Percentiles rank a stretch among this genome's conserved stretches.
Evolutionary conservation across 257 asterid genomes (phyloP).

Genomic region (Solanum bukasovii): DNA sequence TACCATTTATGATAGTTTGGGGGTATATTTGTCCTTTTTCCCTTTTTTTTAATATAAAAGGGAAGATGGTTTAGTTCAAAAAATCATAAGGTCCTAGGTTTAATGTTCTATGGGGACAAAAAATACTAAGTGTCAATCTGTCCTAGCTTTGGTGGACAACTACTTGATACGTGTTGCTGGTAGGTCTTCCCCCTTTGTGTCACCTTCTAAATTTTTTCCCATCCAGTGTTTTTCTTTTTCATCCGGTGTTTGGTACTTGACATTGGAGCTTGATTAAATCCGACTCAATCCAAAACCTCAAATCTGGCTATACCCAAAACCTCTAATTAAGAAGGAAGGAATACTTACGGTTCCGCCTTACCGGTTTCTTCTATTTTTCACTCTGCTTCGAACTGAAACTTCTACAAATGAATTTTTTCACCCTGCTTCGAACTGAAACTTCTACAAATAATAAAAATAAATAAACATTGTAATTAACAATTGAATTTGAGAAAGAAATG

Average conservation of each 20-base stretch:
- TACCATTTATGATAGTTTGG: too few relatives aligned
- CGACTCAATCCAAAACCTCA: background rate
- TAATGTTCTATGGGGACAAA: background rate
- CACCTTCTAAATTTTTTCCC: background rate
- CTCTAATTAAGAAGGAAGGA: too few relatives aligned
- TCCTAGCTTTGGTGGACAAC: background rate
- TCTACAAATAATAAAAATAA: background rate
- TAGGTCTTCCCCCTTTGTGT: background rate
- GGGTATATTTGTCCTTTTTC: too few relatives aligned
- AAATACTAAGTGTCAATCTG: background rate
- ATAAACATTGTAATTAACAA: background rate
- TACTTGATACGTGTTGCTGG: background rate
- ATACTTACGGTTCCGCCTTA: too few relatives aligned
- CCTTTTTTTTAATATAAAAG: background rate
- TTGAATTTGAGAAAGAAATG: background rate
- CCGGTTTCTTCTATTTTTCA: too few relatives aligned
- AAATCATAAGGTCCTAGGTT: background rate
- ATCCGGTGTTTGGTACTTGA: rapidly evolving
- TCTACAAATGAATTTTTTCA: too few relatives aligned
- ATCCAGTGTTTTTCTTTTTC: rapidly evolving
- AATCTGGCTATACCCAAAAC: too few relatives aligned
- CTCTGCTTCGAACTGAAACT: background rate
- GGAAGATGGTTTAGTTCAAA: background rate
- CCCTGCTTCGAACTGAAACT: background rate
- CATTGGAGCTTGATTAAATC: too few relatives aligned